Conservation (phyloP, 495 filamentous ascomycete genomes). For the Xylaria palmicola region DNA sequence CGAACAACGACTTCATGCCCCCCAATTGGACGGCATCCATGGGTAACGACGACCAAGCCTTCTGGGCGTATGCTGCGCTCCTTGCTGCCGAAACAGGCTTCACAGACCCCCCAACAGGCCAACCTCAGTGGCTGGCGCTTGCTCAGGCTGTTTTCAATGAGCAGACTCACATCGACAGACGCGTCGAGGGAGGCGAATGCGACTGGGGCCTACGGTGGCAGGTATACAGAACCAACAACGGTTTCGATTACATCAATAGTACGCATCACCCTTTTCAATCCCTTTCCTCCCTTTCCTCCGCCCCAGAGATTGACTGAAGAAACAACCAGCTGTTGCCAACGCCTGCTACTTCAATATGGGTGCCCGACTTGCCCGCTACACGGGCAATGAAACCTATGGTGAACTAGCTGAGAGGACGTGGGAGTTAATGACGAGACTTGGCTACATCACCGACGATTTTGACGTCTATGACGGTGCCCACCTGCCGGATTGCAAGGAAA, state of each 20-base stretch:
- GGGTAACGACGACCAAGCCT: constrained; percentile 76
- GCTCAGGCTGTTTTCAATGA: constrained; percentile 73
- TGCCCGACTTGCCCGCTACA: constrained; percentile 59
- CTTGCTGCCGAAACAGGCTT: constrained; percentile 69
- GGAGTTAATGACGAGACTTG: constrained; percentile 48
- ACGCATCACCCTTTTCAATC: constrained; percentile 26
- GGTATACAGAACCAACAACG: constrained; percentile 70
- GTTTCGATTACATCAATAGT: constrained; percentile 72
- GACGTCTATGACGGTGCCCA: constrained; percentile 52
- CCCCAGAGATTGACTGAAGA: background rate
- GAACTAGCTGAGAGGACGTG: constrained; percentile 60
- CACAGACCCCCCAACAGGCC: constrained; percentile 50
- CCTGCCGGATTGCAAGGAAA: constrained; percentile 36
- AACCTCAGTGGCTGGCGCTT: constrained; percentile 66
- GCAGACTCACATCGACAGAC: constrained; percentile 54
- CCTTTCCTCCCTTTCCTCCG: background rate
- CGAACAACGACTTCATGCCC: constrained; percentile 55
- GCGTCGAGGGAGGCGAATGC: constrained; percentile 60
- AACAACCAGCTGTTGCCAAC: constrained; percentile 45
- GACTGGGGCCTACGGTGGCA: constrained; percentile 77
- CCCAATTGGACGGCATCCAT: constrained; percentile 54
- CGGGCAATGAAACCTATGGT: constrained; percentile 58
- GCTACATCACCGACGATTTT: constrained; percentile 40
- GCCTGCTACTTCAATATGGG: constrained; percentile 64
- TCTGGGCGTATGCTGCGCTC: constrained; percentile 71